These are phyloP conservation scores for Thamnidium elegans DNA, from an alignment of 192 early-diverging fungal genomes.

Conservation along the genomic window DNA sequence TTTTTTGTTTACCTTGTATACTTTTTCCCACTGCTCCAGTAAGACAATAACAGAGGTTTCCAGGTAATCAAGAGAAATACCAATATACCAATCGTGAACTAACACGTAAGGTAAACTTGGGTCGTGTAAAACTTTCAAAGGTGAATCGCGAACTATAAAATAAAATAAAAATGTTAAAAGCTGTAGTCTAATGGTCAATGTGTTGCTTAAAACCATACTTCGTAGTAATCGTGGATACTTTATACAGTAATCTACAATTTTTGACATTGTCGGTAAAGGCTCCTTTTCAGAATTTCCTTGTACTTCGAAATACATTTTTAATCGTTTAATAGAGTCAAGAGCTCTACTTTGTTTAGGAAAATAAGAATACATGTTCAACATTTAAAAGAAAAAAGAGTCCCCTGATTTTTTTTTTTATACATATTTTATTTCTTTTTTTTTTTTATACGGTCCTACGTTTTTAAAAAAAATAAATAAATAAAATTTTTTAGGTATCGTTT, in stretches of 20 bases:
- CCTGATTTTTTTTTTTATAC: too few species aligned
- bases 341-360: constrained; percentile 5
- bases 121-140: constrained; percentile 21
- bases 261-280: constrained; percentile 4
- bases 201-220: too few species aligned
- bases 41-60: background rate
- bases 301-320: constrained; percentile 9
- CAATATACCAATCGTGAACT: constrained; percentile 23
- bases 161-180: too few species aligned
- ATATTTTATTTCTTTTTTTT: too few species aligned
- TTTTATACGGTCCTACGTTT: too few species aligned
- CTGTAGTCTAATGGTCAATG: too few species aligned
- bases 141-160: constrained; percentile 25
- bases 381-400: too few species aligned
- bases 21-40: background rate
- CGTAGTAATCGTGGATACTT: constrained; percentile 5
- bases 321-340: background rate
- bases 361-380: background rate
- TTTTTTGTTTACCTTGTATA: background rate
- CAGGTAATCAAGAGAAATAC: constrained; percentile 9
- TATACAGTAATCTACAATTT: constrained; percentile 12
- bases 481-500: too few species aligned
- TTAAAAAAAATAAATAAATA: too few species aligned
- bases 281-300: constrained; percentile 2
- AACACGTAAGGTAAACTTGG: constrained; percentile 4